Evolutionary conservation across 1,139 yeast genomes (phyloP).

Genomic region (Nadsonia commutata): DNA sequence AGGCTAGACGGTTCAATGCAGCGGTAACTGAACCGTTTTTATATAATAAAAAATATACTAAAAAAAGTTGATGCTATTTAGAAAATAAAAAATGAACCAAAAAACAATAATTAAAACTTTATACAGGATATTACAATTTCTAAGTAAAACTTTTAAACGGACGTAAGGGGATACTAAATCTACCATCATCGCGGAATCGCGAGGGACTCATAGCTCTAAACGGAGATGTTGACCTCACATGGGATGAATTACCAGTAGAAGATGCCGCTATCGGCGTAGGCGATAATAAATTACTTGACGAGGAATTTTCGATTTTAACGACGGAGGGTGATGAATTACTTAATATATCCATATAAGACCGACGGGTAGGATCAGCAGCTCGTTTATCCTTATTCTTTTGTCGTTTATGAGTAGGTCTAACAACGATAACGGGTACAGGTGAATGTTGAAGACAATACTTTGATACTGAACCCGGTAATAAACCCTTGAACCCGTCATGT

Average conservation of each 20-base stretch:
- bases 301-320: not conserved
- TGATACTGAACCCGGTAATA: constrained; percentile 33
- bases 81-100: not conserved
- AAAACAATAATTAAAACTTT: not conserved
- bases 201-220: constrained; percentile 7
- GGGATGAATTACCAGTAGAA: constrained; percentile 1
- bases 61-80: not conserved
- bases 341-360: constrained; percentile 11
- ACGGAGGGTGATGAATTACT: not conserved
- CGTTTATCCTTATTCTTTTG: constrained; percentile 21
- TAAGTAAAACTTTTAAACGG: not conserved
- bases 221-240: constrained; percentile 2
- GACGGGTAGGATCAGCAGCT: constrained; percentile 20
- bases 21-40: constrained; percentile 42
- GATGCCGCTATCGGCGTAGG: constrained; percentile 3
- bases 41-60: not conserved
- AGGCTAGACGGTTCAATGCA: constrained; percentile 30
- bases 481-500: constrained; percentile 32
- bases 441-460: constrained; percentile 55
- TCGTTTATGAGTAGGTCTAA: constrained; percentile 39
- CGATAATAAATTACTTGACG: not conserved
- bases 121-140: not conserved
- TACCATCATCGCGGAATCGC: constrained; percentile 5
- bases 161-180: not conserved
- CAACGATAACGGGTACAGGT: constrained; percentile 53